Percentiles rank a stretch among this genome's conserved stretches.
phyloP scores from a whole-genome alignment of 73 alveolate species.

The Durusdinium trenchii region DNA sequence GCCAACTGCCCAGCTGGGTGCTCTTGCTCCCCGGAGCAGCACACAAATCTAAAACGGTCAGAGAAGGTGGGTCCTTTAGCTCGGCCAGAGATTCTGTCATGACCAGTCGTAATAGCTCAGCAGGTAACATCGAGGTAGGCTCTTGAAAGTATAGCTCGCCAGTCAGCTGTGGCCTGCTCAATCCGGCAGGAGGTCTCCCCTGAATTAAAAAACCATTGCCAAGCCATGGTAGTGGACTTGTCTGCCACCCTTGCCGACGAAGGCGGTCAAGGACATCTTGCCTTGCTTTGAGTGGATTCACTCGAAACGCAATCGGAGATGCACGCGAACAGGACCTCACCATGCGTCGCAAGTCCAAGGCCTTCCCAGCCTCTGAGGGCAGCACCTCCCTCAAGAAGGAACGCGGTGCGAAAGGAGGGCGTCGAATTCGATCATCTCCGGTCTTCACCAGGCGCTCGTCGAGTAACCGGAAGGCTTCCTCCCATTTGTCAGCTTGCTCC shows the following conservation, averaged over 20 bases:
- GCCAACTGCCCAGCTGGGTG: slow-evolving; percentile 69
- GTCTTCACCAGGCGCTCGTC: neutral
- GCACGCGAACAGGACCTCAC: slow-evolving; percentile 26
- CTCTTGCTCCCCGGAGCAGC: slow-evolving; percentile 76
- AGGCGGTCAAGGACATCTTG: neutral
- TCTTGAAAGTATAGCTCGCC: slow-evolving; percentile 51
- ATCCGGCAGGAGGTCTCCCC: neutral
- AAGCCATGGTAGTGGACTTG: slow-evolving; percentile 34
- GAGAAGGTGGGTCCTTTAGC: neutral
- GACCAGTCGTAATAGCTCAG: neutral
- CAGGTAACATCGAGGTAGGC: slow-evolving; percentile 41
- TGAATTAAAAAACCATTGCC: neutral
- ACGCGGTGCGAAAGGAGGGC: slow-evolving; percentile 46
- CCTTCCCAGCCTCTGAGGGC: neutral
- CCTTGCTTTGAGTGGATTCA: slow-evolving; percentile 17
- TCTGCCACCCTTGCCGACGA: neutral
- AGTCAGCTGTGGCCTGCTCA: slow-evolving; percentile 47
- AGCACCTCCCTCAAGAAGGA: neutral
- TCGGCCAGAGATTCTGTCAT: neutral
- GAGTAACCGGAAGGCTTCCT: slow-evolving; percentile 1
- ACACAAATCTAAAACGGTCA: slow-evolving; percentile 31
- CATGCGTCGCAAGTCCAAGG: slow-evolving; percentile 49
- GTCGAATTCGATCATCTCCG: slow-evolving; percentile 21
- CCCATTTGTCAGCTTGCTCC: slow-evolving; percentile 28
- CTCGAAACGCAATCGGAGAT: neutral